These are phyloP conservation scores for Leucosporidium creatinivorum DNA, from an alignment of 768 basidiomycete species.

Conservation along the genomic window DNA sequence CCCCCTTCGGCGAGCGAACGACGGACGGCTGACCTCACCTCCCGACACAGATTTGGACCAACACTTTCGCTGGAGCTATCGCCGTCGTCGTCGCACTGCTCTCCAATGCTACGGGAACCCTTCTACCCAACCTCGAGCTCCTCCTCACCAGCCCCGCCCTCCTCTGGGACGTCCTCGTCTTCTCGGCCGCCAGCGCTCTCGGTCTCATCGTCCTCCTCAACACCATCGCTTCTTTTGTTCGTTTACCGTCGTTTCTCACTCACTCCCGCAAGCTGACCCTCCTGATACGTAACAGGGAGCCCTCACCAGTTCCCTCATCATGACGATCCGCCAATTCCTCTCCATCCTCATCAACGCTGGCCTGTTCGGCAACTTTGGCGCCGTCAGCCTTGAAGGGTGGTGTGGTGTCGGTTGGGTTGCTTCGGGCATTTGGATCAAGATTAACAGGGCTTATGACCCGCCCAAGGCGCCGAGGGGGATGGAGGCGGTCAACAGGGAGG, in stretches of 20 bases:
- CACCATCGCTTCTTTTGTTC: constrained; percentile 33
- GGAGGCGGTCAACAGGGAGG: neutral
- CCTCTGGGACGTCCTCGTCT: constrained; percentile 25
- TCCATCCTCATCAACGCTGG: constrained; percentile 38
- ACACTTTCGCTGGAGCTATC: constrained; percentile 29
- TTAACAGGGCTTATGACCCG: constrained; percentile 27
- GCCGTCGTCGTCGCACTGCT: constrained; percentile 14
- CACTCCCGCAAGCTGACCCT: constrained; percentile 1
- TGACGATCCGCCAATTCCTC: constrained; percentile 36
- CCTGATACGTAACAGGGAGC: constrained; percentile 6
- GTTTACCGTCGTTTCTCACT: neutral
- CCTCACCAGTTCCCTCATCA: constrained; percentile 24
- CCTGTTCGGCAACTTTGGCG: constrained; percentile 33
- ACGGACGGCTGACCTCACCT: neutral
- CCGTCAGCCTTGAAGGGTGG: constrained; percentile 32
- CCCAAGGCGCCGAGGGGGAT: neutral
- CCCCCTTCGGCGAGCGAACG: neutral
- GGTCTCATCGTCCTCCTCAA: constrained; percentile 33
- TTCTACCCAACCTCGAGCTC: constrained; percentile 20
- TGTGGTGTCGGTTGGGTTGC: constrained; percentile 33
- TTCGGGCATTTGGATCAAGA: constrained; percentile 32
- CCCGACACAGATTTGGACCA: constrained; percentile 31
- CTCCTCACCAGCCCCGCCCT: constrained; percentile 9
- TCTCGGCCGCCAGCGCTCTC: constrained; percentile 23
- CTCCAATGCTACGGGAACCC: constrained; percentile 15